Percentiles rank a stretch among this genome's conserved stretches.
phyloP scores from a whole-genome alignment of 2,329 filamentous ascomycete genomes.

The Ophiostoma novo-ulmi region DNA sequence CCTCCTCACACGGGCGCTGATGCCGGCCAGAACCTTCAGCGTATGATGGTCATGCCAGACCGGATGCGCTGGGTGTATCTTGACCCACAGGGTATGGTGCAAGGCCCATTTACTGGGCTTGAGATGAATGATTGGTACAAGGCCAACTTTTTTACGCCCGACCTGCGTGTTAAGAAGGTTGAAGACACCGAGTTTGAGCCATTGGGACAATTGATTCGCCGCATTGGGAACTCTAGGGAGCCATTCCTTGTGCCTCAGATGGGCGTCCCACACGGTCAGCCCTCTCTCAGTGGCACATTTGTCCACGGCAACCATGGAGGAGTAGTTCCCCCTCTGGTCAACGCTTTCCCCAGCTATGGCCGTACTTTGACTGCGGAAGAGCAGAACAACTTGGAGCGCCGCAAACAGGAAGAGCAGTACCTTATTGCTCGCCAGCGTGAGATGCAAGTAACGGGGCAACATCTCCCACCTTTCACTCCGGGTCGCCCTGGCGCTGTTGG shows the following conservation, averaged over 20 bases:
- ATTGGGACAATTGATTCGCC: conserved; percentile 84
- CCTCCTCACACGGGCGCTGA: conserved; percentile 43
- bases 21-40: conserved; percentile 52
- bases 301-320: conserved; percentile 48
- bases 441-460: conserved; percentile 65
- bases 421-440: conserved; percentile 95
- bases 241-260: conserved; percentile 97
- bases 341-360: conserved; percentile 91
- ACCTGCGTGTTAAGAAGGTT: conserved; percentile 88
- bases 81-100: conserved; percentile 84
- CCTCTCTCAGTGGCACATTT: conserved; percentile 45
- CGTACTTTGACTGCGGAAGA: conserved; percentile 95
- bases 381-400: conserved; percentile 90
- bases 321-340: conserved; percentile 82
- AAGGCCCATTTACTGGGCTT: conserved; percentile 90
- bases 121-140: conserved; percentile 99
- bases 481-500: conserved; percentile 34
- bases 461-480: conserved; percentile 42
- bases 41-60: conserved; percentile 98
- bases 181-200: conserved; percentile 95
- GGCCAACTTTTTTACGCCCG: conserved; percentile 92
- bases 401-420: conserved; percentile 98
- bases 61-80: conserved; percentile 98
- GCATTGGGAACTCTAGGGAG: conserved; percentile 95
- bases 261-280: conserved; percentile 82